phyloP scores from a whole-genome alignment of 2,329 filamentous ascomycete species.

The Neocatenulostroma microsporum region DNA sequence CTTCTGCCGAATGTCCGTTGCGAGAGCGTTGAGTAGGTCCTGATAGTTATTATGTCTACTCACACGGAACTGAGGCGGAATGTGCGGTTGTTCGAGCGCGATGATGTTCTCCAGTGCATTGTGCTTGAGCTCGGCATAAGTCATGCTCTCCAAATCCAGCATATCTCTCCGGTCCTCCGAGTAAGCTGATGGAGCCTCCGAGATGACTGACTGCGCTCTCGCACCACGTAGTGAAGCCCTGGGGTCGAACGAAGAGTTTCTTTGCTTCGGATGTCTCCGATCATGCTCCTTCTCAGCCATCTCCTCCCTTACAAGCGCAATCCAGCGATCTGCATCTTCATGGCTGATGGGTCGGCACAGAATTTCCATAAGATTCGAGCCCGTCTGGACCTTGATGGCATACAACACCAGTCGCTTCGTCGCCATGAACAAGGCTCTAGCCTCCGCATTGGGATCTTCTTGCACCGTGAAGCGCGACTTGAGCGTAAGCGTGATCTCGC shows the following conservation, averaged over 20 bases:
- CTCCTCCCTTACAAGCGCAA: constrained; percentile 71
- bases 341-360: constrained; percentile 78
- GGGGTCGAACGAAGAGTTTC: constrained; percentile 25
- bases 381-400: constrained; percentile 93
- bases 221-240: constrained; percentile 24
- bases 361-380: constrained; percentile 87
- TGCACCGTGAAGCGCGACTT: constrained; percentile 30
- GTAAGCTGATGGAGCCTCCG: constrained; percentile 32
- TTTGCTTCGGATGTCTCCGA: constrained; percentile 15
- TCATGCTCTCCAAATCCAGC: constrained; percentile 81
- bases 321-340: constrained; percentile 89
- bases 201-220: constrained; percentile 31
- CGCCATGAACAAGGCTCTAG: constrained; percentile 94
- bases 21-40: constrained; percentile 95
- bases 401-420: constrained; percentile 96
- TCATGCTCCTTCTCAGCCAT: constrained; percentile 45
- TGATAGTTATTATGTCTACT: constrained; percentile 86
- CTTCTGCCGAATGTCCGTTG: constrained; percentile 93
- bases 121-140: constrained; percentile 85
- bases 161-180: constrained; percentile 41
- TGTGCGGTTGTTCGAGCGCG: constrained; percentile 63
- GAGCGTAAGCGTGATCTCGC: constrained; percentile 29
- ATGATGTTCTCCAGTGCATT: constrained; percentile 92
- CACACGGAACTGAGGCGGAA: constrained; percentile 57
- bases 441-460: constrained; percentile 77